phyloP scores from a whole-genome alignment of 306 rosid species.

The Alnus rubra region DNA sequence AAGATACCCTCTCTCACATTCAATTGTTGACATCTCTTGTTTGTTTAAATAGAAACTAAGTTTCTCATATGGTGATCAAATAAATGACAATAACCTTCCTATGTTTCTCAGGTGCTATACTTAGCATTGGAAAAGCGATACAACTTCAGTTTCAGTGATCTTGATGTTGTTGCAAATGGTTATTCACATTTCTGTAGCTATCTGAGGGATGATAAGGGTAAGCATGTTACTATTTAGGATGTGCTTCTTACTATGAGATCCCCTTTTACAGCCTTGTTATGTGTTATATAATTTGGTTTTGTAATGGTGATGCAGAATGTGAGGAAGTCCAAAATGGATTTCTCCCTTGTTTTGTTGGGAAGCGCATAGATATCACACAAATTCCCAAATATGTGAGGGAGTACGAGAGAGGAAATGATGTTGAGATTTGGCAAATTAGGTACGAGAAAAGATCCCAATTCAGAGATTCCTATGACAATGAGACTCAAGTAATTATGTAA shows the following conservation, averaged over 20 bases:
- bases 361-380: slow-evolving; percentile 52
- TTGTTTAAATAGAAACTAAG: background rate
- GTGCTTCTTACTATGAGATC: background rate
- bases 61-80: slow-evolving; percentile 1
- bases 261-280: background rate
- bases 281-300: slow-evolving; percentile 13
- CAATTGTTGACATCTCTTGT: background rate
- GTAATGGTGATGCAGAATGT: slow-evolving; percentile 49
- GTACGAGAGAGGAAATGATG: slow-evolving; percentile 72
- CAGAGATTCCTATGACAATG: background rate
- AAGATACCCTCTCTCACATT: slow-evolving; percentile 4
- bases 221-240: slow-evolving; percentile 19
- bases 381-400: slow-evolving; percentile 67
- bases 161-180: slow-evolving; percentile 82
- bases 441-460: slow-evolving; percentile 17
- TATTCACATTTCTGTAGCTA: slow-evolving; percentile 72
- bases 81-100: slow-evolving; percentile 10
- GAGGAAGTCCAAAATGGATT: slow-evolving; percentile 25
- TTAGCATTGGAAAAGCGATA: slow-evolving; percentile 83
- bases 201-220: slow-evolving; percentile 54
- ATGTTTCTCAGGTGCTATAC: slow-evolving; percentile 61
- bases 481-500: background rate
- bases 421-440: slow-evolving; percentile 82
- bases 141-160: slow-evolving; percentile 79
- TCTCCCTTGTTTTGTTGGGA: slow-evolving; percentile 54